Percentiles rank a stretch among this genome's conserved stretches.
Conservation (phyloP, 257 asterid species). For the Solanum raphanifolium region DNA sequence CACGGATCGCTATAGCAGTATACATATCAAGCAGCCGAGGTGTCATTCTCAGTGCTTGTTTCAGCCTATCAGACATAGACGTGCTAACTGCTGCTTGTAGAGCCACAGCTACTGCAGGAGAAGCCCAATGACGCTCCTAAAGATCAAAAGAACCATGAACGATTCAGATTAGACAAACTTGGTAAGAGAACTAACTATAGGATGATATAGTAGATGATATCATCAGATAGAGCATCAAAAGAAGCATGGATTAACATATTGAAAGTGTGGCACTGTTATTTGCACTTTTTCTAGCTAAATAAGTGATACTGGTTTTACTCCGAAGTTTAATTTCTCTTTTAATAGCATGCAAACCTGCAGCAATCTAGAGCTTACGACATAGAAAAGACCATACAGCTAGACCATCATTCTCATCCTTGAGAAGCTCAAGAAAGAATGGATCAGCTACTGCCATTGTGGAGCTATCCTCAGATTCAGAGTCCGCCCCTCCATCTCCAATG, state of each 20-base stretch:
- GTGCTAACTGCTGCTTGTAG: constrained; percentile 53
- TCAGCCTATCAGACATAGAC: constrained; percentile 67
- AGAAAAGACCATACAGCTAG: constrained; percentile 66
- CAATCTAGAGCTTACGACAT: background rate
- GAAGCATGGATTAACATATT: background rate
- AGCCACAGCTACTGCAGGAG: constrained; percentile 83
- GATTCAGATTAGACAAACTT: constrained; percentile 4
- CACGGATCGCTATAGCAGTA: constrained; percentile 54
- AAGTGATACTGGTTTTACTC: background rate
- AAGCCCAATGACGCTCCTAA: constrained; percentile 93
- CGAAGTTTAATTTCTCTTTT: background rate
- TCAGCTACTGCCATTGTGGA: constrained; percentile 65
- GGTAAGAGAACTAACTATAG: background rate
- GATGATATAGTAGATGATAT: background rate
- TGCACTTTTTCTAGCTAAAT: background rate
- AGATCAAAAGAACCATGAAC: constrained; percentile 12
- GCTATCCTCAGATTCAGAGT: constrained; percentile 89
- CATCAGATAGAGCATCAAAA: background rate
- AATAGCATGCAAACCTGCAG: background rate
- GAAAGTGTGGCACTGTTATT: background rate
- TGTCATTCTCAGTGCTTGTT: constrained; percentile 65
- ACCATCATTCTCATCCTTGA: constrained; percentile 97
- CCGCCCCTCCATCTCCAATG: constrained; percentile 87
- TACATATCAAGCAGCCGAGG: constrained; percentile 75
- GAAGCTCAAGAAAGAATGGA: constrained; percentile 85